Percentiles rank a stretch among this genome's conserved stretches.
These are phyloP conservation scores for Ganoderma multipileum DNA, from an alignment of 1,284 basidiomycete species.

Conservation along the genomic window DNA sequence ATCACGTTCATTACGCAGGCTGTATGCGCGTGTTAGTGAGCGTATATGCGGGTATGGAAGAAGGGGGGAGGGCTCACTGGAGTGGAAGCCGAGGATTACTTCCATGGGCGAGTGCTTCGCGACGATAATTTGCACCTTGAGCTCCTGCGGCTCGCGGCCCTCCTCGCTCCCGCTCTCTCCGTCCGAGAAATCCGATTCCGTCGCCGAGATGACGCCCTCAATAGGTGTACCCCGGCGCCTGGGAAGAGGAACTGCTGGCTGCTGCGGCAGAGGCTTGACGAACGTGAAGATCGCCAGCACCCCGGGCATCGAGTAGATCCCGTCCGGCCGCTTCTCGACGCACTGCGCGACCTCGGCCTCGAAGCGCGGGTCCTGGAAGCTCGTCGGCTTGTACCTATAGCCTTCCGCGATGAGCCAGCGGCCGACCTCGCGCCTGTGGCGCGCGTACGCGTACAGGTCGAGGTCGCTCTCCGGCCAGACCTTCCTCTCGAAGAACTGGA, in stretches of 20 bases:
- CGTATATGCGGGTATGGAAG: background rate
- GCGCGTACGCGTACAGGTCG: conserved; percentile 50
- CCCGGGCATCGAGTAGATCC: conserved; percentile 26
- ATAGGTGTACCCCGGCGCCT: background rate
- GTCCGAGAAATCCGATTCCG: background rate
- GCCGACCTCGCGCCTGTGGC: conserved; percentile 29
- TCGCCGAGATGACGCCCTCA: background rate
- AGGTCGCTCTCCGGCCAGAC: conserved; percentile 54
- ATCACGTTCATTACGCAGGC: conserved; percentile 57
- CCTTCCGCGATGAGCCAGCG: conserved; percentile 31
- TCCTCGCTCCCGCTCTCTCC: background rate
- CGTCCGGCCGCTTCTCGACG: conserved; percentile 12
- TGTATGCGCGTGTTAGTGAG: conserved; percentile 20
- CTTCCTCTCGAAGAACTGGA: conserved; percentile 55
- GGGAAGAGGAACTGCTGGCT: background rate
- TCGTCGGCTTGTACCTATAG: conserved; percentile 31
- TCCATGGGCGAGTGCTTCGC: conserved; percentile 30
- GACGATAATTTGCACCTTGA: conserved; percentile 32
- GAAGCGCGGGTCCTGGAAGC: conserved; percentile 30
- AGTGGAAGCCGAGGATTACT: conserved; percentile 46
- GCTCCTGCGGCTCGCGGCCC: background rate
- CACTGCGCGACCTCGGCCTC: conserved; percentile 25
- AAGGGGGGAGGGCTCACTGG: conserved; percentile 43
- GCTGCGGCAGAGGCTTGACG: conserved; percentile 13
- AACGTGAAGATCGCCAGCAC: conserved; percentile 29